Conservation (phyloP, 345 rosid species). For the Hibiscus trionum region DNA sequence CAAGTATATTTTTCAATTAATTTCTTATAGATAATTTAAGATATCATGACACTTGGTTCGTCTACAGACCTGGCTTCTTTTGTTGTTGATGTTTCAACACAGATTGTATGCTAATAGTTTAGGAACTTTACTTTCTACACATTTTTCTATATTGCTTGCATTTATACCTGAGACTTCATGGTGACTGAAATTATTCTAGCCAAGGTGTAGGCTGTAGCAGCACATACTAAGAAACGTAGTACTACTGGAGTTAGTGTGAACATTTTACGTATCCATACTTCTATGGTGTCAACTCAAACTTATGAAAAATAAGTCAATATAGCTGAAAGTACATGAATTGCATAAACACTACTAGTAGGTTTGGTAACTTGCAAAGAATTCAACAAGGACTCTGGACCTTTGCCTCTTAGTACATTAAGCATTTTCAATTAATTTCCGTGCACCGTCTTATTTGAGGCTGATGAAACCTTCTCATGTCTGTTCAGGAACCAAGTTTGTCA, state of each 20-base stretch:
- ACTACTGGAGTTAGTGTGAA: not conserved
- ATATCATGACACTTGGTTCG: no score
- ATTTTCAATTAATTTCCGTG: slow-evolving; percentile 1
- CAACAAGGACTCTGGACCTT: not conserved
- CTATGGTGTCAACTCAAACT: slow-evolving; percentile 1
- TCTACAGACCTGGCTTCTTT: not conserved
- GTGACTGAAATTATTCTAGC: not conserved
- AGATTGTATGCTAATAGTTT: not conserved
- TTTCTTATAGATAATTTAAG: not conserved
- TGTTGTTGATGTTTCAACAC: not conserved
- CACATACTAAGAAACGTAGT: not conserved
- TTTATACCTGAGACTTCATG: not conserved
- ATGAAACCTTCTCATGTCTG: slow-evolving; percentile 10
- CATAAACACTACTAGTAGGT: not conserved
- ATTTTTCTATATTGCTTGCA: not conserved
- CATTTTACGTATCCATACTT: not conserved
- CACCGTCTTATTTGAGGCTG: not conserved
- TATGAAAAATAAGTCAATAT: not conserved
- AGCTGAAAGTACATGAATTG: not conserved
- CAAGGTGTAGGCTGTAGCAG: slow-evolving; percentile 2
- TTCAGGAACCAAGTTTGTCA: slow-evolving; percentile 45
- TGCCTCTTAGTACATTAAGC: not conserved
- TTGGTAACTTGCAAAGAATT: not conserved
- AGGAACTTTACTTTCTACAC: not conserved
- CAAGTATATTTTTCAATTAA: not conserved